These are phyloP conservation scores for Backusella parvicylindrica DNA, from an alignment of 192 early-diverging fungal species.

Conservation along the genomic window DNA sequence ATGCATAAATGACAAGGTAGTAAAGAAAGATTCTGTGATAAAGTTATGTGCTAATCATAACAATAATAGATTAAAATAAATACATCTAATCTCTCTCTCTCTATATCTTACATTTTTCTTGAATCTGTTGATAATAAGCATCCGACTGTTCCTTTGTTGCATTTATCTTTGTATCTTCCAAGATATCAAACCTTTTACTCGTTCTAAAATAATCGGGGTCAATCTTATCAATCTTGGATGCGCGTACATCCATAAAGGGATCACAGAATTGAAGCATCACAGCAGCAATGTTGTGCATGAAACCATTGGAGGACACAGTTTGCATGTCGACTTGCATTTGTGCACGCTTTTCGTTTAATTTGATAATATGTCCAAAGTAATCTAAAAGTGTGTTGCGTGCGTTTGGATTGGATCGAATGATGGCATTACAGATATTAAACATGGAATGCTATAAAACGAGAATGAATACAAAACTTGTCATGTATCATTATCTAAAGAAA, in stretches of 20 bases:
- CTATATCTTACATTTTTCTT: constrained; percentile 5
- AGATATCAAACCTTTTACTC: constrained; percentile 54
- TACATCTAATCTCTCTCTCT: not conserved
- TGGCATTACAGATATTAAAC: constrained; percentile 52
- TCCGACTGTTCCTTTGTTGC: constrained; percentile 68
- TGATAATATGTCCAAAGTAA: constrained; percentile 63
- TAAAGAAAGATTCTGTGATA: constrained; percentile 86
- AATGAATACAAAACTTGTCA: too few relatives aligned
- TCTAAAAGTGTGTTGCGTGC: constrained; percentile 56
- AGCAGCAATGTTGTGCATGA: constrained; percentile 73
- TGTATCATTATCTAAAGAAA: too few relatives aligned
- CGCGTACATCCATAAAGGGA: constrained; percentile 79
- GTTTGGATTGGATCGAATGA: constrained; percentile 65
- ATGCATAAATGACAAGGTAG: constrained; percentile 76
- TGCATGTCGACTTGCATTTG: constrained; percentile 77
- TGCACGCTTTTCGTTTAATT: constrained; percentile 67
- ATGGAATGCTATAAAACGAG: constrained; percentile 15
- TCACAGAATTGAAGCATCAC: constrained; percentile 71
- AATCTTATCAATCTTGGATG: constrained; percentile 71
- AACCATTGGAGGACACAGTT: constrained; percentile 80
- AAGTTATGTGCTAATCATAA: constrained; percentile 63
- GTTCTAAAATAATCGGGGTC: constrained; percentile 70
- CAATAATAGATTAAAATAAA: not conserved
- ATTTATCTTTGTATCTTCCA: constrained; percentile 77
- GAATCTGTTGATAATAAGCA: constrained; percentile 42